These are phyloP conservation scores for Modicella reniformis DNA, from an alignment of 371 early-diverging fungal genomes.

Conservation along the genomic window DNA sequence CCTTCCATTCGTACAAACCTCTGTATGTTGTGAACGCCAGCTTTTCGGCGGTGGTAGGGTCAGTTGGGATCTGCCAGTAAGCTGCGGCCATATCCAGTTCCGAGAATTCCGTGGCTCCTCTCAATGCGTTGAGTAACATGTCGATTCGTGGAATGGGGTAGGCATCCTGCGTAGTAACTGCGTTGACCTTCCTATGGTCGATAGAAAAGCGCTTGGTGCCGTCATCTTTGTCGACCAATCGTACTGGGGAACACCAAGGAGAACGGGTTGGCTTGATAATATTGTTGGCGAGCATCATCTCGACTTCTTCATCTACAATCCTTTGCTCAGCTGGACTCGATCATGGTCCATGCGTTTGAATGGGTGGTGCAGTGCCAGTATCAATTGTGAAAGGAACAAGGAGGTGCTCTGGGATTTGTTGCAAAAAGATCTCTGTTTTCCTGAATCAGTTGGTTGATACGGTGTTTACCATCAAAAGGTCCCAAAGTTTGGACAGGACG, in stretches of 20 bases:
- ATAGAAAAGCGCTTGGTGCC: slow-evolving; percentile 55
- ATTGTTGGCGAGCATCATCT: slow-evolving; percentile 38
- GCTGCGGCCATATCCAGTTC: slow-evolving; percentile 57
- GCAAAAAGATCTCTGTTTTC: slow-evolving; percentile 14
- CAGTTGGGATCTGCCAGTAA: slow-evolving; percentile 57
- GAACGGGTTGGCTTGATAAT: slow-evolving; percentile 32
- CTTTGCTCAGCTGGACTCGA: slow-evolving; percentile 8
- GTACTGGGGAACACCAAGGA: slow-evolving; percentile 53
- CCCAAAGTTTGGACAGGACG: slow-evolving; percentile 5
- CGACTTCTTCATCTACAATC: slow-evolving; percentile 20
- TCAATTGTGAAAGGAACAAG: slow-evolving; percentile 8
- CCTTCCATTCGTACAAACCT: slow-evolving; percentile 49
- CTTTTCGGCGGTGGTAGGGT: slow-evolving; percentile 34
- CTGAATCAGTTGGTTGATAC: slow-evolving; percentile 10
- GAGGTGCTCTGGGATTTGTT: slow-evolving; percentile 10
- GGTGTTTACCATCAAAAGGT: background rate
- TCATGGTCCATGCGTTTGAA: background rate
- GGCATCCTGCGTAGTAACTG: slow-evolving; percentile 46
- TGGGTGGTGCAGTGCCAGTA: slow-evolving; percentile 9
- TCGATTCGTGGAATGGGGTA: slow-evolving; percentile 58
- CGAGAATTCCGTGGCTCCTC: slow-evolving; percentile 39
- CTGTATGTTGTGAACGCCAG: slow-evolving; percentile 54
- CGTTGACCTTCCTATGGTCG: slow-evolving; percentile 57
- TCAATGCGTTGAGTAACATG: slow-evolving; percentile 50
- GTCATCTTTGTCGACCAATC: slow-evolving; percentile 51